Conservation (phyloP, 257 asterid species). For the Plectranthus barbatus region DNA sequence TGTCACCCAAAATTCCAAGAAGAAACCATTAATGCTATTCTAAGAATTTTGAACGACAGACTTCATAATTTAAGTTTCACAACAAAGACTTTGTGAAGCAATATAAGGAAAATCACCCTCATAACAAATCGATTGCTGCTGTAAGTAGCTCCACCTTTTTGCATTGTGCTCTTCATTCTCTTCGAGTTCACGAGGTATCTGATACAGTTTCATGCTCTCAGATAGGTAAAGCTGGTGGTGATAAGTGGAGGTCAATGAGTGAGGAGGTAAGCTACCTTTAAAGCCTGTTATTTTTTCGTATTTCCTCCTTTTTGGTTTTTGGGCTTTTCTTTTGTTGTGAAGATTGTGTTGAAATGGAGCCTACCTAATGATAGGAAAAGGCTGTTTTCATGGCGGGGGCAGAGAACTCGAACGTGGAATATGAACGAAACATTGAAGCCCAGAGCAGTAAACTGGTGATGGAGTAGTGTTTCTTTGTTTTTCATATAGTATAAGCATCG, state of each 20-base stretch:
- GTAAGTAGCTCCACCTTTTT: not conserved
- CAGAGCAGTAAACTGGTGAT: conserved; percentile 44
- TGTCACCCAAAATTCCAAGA: no score
- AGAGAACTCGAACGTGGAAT: conserved; percentile 39
- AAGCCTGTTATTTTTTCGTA: no score
- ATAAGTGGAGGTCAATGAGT: conserved; percentile 8
- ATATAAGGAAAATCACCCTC: conserved; percentile 4
- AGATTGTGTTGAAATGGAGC: not conserved
- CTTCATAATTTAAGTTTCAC: no score
- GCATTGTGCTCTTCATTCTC: no score
- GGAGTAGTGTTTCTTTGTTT: not conserved
- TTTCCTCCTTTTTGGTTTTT: not conserved
- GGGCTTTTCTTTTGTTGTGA: not conserved
- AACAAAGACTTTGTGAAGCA: conserved; percentile 14
- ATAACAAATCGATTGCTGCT: conserved; percentile 2
- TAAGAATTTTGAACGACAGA: no score
- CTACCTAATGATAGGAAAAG: conserved; percentile 31
- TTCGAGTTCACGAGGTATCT: not conserved
- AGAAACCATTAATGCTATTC: no score
- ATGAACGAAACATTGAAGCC: conserved; percentile 35
- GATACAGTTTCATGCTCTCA: not conserved
- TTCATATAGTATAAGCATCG: no score
- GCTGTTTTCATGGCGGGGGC: conserved; percentile 38
- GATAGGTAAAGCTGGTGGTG: not conserved
- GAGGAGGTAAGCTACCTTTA: not conserved